Percentiles rank a stretch among this genome's conserved stretches.
phyloP scores from a whole-genome alignment of 179 eudicot genomes.

The Spinacia oleracea region DNA sequence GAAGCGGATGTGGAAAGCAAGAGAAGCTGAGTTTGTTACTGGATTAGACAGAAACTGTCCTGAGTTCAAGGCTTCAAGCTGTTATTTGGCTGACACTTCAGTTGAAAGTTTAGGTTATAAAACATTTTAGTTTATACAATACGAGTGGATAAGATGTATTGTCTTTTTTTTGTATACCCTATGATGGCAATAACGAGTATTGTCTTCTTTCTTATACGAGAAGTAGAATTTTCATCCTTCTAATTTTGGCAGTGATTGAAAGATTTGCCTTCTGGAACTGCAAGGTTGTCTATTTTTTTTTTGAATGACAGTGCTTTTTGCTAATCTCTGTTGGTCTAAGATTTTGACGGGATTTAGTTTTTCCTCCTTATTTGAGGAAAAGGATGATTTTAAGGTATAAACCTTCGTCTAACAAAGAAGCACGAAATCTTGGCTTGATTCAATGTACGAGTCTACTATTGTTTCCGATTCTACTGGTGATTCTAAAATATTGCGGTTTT shows the following conservation, averaged over 20 bases:
- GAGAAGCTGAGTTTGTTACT: background rate
- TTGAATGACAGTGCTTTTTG: no score
- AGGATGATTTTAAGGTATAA: no score
- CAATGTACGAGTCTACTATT: no score
- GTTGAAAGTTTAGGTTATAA: background rate
- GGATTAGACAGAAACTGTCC: background rate
- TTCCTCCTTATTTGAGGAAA: no score
- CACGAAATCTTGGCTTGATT: no score
- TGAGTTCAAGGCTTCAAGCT: background rate
- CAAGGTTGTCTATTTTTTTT: background rate
- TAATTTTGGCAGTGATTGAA: background rate
- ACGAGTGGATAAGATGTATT: background rate
- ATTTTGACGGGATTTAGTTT: no score
- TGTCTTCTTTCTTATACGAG: background rate
- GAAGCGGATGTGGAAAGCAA: constrained; percentile 25
- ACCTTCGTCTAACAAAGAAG: no score
- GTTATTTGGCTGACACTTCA: background rate
- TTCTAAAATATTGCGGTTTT: no score
- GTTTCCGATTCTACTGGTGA: no score
- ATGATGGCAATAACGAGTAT: background rate
- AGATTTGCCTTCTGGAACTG: background rate
- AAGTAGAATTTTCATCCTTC: background rate
- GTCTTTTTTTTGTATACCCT: background rate
- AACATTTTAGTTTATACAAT: background rate
- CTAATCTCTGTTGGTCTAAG: no score